Evolutionary conservation across 108 stramenopile genomes (phyloP), one percentile per base, ranked within the genome.

Genomic region (Epithemia pelagica): DNA sequence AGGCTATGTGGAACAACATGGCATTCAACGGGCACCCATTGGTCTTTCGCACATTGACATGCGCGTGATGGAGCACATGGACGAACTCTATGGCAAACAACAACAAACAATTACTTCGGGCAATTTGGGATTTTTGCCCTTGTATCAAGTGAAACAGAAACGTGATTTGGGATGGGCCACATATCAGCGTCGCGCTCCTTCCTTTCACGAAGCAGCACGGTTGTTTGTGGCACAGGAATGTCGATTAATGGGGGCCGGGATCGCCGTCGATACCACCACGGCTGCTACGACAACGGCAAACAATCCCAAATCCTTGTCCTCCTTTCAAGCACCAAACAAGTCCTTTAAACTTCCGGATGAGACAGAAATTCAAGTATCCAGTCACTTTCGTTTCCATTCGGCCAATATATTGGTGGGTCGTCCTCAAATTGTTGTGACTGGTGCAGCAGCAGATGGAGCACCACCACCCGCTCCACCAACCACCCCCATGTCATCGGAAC

Each of bases 1-100:
- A 21, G 94, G 94, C 23, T 95, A 85, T 60, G 92, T 89, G 52
- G 92, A 94, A 67, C 66, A 64, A 31, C 81, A 82, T 57, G 89
- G 85, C 0, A 83, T 94, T 28, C 74, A 73, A 2, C 72, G 84
- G 20, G 74, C 75, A 59, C 89, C 72, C 65, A 78, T 76, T 56
- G 92, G 77, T 22, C 74, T 78, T 1, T 28, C 30, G 60, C 54
- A 65, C 25, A 86, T 94, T 86, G 89, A 90, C 53, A 74, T 89
- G 64, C 29, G 75, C 3, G 62, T 84, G 0, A 65, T 84, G 69
- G 33, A 73, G 29, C 75, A 74, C 28, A 37, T 87, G 63, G 78
- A 83, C 58, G 54, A 58, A 20, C 59, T 87, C 30, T 60, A 52
- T 28, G 64, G 32, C 22, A 79, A 61, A 26, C 55, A 74, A 66